Conservation (phyloP, 1,139 yeast genomes). For the Saccharomyces pastorianus region DNA sequence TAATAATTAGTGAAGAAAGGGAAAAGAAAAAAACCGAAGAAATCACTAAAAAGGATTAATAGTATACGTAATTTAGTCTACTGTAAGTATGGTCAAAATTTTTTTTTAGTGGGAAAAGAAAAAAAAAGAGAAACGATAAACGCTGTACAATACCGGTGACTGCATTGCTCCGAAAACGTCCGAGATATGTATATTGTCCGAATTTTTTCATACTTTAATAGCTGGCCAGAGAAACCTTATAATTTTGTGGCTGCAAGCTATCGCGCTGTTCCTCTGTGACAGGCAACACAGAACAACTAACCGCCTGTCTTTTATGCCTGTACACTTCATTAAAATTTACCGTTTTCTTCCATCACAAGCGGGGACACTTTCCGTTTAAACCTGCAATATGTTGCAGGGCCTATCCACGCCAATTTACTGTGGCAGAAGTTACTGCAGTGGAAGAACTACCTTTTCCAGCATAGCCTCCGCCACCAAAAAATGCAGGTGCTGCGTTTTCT, state of each 20-base stretch:
- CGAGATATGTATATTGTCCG: not conserved
- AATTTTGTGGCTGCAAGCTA: not conserved
- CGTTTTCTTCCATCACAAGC: not conserved
- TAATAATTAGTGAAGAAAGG: not conserved
- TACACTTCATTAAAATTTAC: not conserved
- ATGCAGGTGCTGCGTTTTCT: not conserved
- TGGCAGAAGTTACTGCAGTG: not conserved
- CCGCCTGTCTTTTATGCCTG: not conserved
- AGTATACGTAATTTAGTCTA: not conserved
- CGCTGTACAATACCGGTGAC: not conserved
- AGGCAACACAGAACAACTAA: not conserved
- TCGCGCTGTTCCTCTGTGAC: not conserved
- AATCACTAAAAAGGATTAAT: not conserved
- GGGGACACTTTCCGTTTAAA: not conserved
- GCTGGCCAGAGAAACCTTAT: not conserved
- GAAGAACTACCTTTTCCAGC: not conserved
- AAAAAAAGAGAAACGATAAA: slow-evolving; percentile 2
- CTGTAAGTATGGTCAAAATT: not conserved
- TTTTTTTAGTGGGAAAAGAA: not conserved
- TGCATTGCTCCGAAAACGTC: not conserved
- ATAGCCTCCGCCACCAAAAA: not conserved
- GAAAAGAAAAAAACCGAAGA: not conserved
- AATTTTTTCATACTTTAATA: not conserved
- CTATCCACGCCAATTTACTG: not conserved
- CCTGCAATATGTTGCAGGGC: not conserved